Evolutionary conservation across 1,139 yeast species (phyloP).

Genomic region (Taiozyma sp.): DNA sequence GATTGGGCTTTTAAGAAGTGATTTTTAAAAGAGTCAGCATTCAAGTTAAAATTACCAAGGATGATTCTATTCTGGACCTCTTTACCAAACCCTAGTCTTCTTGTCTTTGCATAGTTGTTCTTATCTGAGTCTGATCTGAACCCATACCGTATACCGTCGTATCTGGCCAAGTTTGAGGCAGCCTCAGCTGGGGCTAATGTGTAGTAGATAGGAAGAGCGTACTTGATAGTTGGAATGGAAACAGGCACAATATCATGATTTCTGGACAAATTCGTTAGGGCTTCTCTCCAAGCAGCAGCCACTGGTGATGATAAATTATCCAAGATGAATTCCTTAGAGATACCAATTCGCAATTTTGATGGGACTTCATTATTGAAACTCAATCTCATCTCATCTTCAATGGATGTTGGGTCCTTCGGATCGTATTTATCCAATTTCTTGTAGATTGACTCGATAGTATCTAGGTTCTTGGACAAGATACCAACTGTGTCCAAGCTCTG

Average conservation of each 20-base stretch:
- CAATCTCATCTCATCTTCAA: conserved; percentile 36
- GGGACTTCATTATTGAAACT: conserved; percentile 14
- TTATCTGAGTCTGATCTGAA: conserved; percentile 39
- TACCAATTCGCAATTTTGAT: conserved; percentile 49
- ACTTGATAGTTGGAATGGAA: conserved; percentile 63
- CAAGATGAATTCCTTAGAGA: conserved; percentile 63
- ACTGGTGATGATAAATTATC: conserved; percentile 49
- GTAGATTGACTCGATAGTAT: conserved; percentile 44
- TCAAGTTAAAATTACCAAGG: conserved; percentile 81
- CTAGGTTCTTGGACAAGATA: conserved; percentile 51
- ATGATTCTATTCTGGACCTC: conserved; percentile 83
- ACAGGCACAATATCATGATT: conserved; percentile 61
- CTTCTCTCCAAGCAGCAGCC: conserved; percentile 39
- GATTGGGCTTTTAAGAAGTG: conserved; percentile 76
- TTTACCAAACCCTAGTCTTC: conserved; percentile 64
- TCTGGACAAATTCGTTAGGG: conserved; percentile 38
- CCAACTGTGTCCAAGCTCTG: conserved; percentile 97
- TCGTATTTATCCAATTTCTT: conserved; percentile 56
- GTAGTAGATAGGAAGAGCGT: conserved; percentile 79
- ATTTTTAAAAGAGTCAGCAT: conserved; percentile 67
- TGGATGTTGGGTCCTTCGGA: conserved; percentile 74
- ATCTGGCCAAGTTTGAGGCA: conserved; percentile 83
- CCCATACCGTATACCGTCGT: conserved; percentile 89
- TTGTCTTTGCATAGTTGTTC: conserved; percentile 48
- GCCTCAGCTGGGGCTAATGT: conserved; percentile 93